Conservation (phyloP, 768 basidiomycete species). For the Udeniomyces megalosporus region DNA sequence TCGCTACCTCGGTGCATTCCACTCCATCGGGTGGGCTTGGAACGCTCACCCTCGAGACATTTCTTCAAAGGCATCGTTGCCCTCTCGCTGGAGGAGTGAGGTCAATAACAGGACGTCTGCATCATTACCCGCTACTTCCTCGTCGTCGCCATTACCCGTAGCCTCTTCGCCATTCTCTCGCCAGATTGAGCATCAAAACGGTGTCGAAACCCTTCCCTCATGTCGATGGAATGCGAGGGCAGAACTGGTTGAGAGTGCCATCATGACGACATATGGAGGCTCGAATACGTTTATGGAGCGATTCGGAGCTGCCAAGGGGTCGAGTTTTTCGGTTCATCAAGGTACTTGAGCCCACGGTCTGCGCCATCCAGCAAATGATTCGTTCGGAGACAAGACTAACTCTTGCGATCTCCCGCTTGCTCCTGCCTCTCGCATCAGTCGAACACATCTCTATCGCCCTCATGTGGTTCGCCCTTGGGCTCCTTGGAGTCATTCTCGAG, state of each 20-base stretch:
- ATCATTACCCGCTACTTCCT: neutral
- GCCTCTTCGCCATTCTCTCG: neutral
- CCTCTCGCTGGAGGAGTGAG: conserved; percentile 3
- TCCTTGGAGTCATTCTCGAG: conserved; percentile 78
- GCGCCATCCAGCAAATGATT: neutral
- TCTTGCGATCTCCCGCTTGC: no score
- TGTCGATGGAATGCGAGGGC: conserved; percentile 19
- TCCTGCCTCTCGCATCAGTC: neutral
- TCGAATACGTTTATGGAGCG: conserved; percentile 97
- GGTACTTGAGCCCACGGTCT: conserved; percentile 28
- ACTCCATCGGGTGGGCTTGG: conserved; percentile 81
- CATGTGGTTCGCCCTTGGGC: conserved; percentile 80
- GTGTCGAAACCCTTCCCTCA: neutral
- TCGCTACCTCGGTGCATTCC: conserved; percentile 83
- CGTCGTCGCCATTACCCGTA: neutral
- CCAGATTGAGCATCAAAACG: no score
- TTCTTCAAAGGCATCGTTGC: conserved; percentile 22
- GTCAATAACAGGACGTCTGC: neutral
- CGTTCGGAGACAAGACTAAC: neutral
- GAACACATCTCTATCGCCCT: conserved; percentile 84
- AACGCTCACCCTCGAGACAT: conserved; percentile 52
- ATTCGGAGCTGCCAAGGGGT: conserved; percentile 62
- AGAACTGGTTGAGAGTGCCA: conserved; percentile 30
- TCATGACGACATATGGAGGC: conserved; percentile 71
- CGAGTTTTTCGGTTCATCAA: conserved; percentile 76